Conservation (phyloP, 2,329 filamentous ascomycete species). For the Apiospora hydei region DNA sequence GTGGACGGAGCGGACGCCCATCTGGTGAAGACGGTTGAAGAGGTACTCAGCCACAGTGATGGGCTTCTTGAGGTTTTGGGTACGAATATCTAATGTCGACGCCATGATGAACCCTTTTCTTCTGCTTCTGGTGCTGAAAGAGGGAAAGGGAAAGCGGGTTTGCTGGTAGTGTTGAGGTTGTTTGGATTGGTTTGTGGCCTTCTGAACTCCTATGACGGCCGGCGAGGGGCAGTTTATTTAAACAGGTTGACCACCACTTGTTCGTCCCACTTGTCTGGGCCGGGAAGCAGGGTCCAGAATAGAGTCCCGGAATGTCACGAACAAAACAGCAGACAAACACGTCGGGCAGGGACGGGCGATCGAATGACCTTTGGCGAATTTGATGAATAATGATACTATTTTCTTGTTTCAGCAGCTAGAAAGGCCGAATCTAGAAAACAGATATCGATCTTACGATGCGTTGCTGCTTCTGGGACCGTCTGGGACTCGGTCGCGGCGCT, state of each 20-base stretch:
- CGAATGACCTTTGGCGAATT: constrained; percentile 10
- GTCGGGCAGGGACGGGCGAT: constrained; percentile 15
- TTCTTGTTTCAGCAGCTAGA: constrained; percentile 16
- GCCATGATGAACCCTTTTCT: constrained; percentile 16
- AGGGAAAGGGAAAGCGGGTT: not conserved
- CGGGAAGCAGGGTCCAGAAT: constrained; percentile 13
- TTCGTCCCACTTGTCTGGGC: constrained; percentile 9
- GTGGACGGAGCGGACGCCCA: constrained; percentile 71
- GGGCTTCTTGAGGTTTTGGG: constrained; percentile 54
- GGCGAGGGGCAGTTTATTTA: constrained; percentile 21
- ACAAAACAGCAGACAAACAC: constrained; percentile 21
- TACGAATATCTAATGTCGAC: constrained; percentile 47
- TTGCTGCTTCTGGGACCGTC: not conserved
- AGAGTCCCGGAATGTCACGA: constrained; percentile 11
- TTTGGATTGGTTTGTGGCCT: not conserved
- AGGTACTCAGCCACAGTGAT: constrained; percentile 72
- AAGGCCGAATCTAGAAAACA: constrained; percentile 18
- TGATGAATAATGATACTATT: constrained; percentile 20
- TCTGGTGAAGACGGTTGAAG: constrained; percentile 68
- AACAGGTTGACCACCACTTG: not conserved
- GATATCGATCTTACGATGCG: constrained; percentile 21
- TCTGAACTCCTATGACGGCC: constrained; percentile 7
- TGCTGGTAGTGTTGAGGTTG: not conserved
- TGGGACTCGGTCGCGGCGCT: not conserved
- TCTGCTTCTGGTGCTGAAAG: constrained; percentile 5